A percentile compares a stretch with the other conserved stretches of the same genome.
Conservation (phyloP, 345 rosid species). For the Luvunga scandens region DNA sequence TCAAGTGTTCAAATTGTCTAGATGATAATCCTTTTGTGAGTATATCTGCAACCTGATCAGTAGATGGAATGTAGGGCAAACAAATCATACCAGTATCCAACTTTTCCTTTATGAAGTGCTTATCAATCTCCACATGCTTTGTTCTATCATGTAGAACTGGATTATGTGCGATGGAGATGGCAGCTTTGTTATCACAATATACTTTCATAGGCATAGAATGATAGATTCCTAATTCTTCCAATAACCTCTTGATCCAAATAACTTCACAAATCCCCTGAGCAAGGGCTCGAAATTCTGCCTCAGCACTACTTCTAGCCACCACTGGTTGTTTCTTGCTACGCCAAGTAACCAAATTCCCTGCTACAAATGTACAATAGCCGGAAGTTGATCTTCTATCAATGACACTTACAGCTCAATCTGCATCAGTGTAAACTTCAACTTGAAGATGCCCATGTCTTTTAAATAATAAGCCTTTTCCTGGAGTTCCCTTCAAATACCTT, state of each 20-base stretch:
- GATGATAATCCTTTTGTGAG: no score
- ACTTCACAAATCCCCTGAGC: not conserved
- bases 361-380: not conserved
- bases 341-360: not conserved
- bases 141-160: not conserved
- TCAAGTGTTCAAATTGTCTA: not conserved
- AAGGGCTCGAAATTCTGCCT: not conserved
- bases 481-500: no score
- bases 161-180: not conserved
- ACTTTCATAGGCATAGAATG: not conserved
- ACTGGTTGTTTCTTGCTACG: not conserved
- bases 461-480: no score
- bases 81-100: no score
- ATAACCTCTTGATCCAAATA: no score
- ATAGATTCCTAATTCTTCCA: no score
- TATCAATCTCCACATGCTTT: not conserved
- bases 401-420: no score
- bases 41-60: not conserved
- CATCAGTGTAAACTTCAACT: no score
- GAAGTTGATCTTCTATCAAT: no score
- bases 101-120: not conserved
- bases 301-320: rapidly evolving
- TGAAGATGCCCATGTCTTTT: no score
- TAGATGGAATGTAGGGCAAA: not conserved
- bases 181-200: not conserved